A percentile compares a stretch with the other conserved stretches of the same genome.
Conservation (phyloP, 2,329 filamentous ascomycete genomes). For the Alternaria sp. region DNA sequence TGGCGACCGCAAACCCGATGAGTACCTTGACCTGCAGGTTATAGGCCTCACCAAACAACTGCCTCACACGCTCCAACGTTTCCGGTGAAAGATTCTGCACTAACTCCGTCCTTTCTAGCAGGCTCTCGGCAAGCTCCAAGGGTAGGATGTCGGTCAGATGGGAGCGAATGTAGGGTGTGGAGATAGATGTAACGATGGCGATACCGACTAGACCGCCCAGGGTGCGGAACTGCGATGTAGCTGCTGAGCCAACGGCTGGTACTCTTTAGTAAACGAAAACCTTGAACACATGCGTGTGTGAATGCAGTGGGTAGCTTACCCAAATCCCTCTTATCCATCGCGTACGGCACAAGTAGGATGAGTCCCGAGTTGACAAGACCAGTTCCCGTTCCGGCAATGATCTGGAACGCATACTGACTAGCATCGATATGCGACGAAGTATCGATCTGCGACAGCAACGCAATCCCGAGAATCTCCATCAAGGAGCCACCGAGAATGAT, state of each 20-base stretch:
- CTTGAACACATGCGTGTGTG: not conserved
- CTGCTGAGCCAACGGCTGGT: slow-evolving; percentile 13
- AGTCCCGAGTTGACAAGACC: slow-evolving; percentile 11
- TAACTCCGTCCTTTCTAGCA: slow-evolving; percentile 11
- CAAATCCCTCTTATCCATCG: slow-evolving; percentile 20
- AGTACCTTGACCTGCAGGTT: slow-evolving; percentile 23
- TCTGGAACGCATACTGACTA: slow-evolving; percentile 21
- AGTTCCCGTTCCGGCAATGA: slow-evolving; percentile 17
- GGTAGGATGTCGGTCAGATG: slow-evolving; percentile 6
- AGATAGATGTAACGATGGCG: slow-evolving; percentile 12
- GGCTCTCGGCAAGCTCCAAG: not conserved
- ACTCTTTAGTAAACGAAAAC: not conserved
- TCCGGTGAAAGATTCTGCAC: not conserved
- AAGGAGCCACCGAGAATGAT: slow-evolving; percentile 11
- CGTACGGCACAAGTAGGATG: slow-evolving; percentile 14
- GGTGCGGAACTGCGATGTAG: slow-evolving; percentile 16
- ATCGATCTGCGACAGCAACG: slow-evolving; percentile 2
- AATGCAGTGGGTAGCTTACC: not conserved
- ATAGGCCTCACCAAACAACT: slow-evolving; percentile 13
- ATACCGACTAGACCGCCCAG: slow-evolving; percentile 16
- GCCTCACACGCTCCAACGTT: not conserved
- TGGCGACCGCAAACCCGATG: slow-evolving; percentile 16
- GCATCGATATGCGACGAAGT: not conserved
- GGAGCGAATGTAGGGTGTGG: slow-evolving; percentile 12
- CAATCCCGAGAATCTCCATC: slow-evolving; percentile 15